phyloP scores from a whole-genome alignment of 768 basidiomycete species.

The Neoboletus subvelutipes region DNA sequence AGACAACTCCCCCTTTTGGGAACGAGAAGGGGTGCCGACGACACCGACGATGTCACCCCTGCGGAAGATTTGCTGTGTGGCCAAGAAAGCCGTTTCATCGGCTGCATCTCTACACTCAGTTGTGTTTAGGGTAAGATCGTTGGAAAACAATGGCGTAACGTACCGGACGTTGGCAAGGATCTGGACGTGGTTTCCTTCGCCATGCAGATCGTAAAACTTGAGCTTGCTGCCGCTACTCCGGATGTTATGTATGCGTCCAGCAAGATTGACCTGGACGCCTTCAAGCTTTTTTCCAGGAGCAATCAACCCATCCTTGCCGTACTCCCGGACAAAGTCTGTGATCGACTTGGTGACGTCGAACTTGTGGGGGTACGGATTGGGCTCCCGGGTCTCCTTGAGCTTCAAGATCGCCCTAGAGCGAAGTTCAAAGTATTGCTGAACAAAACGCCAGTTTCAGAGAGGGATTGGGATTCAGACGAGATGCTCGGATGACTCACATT shows the following conservation, averaged over 20 bases:
- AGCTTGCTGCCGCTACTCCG: constrained; percentile 81
- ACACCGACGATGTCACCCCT: constrained; percentile 98
- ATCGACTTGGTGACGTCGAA: constrained; percentile 86
- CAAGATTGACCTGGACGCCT: constrained; percentile 58
- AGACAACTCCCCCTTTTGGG: constrained; percentile 93
- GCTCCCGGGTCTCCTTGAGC: constrained; percentile 79
- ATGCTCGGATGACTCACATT: constrained; percentile 57
- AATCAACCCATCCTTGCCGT: constrained; percentile 72
- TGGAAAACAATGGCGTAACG: constrained; percentile 27
- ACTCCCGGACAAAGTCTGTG: constrained; percentile 67
- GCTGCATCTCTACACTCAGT: constrained; percentile 50
- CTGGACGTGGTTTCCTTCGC: constrained; percentile 91
- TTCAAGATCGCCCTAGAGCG: constrained; percentile 86
- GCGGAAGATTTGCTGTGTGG: constrained; percentile 82
- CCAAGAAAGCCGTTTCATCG: constrained; percentile 62
- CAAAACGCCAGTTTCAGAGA: background rate
- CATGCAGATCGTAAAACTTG: constrained; percentile 90
- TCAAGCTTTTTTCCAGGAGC: constrained; percentile 64
- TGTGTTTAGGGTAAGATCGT: constrained; percentile 20
- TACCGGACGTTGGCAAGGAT: constrained; percentile 90
- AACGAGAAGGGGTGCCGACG: constrained; percentile 82
- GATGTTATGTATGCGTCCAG: constrained; percentile 91
- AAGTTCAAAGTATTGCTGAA: constrained; percentile 94
- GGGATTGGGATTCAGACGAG: background rate
- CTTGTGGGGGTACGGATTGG: constrained; percentile 99